A percentile compares a stretch with the other conserved stretches of the same genome.
Evolutionary conservation across 2,329 filamentous ascomycete genomes (phyloP).

Genomic region (Colletotrichum spaethianum): DNA sequence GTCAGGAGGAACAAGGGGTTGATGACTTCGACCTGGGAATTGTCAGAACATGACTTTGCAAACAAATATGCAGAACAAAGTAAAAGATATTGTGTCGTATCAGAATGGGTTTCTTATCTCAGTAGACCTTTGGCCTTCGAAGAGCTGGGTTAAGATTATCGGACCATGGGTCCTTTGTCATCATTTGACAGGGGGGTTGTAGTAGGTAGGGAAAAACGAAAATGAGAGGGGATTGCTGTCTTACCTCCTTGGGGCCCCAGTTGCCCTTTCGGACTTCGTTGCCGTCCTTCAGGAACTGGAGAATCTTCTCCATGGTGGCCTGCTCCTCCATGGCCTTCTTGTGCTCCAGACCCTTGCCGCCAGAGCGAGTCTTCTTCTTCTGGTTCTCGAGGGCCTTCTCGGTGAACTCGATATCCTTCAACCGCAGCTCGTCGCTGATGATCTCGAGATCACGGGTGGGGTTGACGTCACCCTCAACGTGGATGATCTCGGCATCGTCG

Average conservation of each 20-base stretch:
- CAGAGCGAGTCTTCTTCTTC: slow-evolving; percentile 94
- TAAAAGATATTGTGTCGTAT: slow-evolving; percentile 39
- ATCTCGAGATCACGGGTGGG: slow-evolving; percentile 94
- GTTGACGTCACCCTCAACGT: slow-evolving; percentile 99
- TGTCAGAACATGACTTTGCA: slow-evolving; percentile 47
- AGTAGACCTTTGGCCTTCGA: slow-evolving; percentile 92
- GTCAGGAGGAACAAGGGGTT: slow-evolving; percentile 96
- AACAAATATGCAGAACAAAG: slow-evolving; percentile 43
- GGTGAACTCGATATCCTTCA: slow-evolving; percentile 99
- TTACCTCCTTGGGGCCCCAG: slow-evolving; percentile 96
- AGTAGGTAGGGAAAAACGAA: slow-evolving; percentile 39
- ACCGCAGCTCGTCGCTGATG: slow-evolving; percentile 94
- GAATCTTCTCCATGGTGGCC: slow-evolving; percentile 91
- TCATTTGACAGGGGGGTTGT: slow-evolving; percentile 73
- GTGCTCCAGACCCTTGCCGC: slow-evolving; percentile 95
- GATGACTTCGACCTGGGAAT: slow-evolving; percentile 89
- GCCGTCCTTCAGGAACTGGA: slow-evolving; percentile 85
- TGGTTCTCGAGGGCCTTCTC: slow-evolving; percentile 95
- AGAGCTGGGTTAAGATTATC: slow-evolving; percentile 98
- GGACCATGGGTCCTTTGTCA: slow-evolving; percentile 98
- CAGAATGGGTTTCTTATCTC: slow-evolving; percentile 76
- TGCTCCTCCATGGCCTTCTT: slow-evolving; percentile 98
- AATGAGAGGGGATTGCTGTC: slow-evolving; percentile 52
- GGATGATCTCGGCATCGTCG: slow-evolving; percentile 99
- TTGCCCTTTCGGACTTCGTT: slow-evolving; percentile 94